Percentiles rank a stretch among this genome's conserved stretches.
Conservation (phyloP, 2,329 filamentous ascomycete genomes). For the Neonectria ditissima region DNA sequence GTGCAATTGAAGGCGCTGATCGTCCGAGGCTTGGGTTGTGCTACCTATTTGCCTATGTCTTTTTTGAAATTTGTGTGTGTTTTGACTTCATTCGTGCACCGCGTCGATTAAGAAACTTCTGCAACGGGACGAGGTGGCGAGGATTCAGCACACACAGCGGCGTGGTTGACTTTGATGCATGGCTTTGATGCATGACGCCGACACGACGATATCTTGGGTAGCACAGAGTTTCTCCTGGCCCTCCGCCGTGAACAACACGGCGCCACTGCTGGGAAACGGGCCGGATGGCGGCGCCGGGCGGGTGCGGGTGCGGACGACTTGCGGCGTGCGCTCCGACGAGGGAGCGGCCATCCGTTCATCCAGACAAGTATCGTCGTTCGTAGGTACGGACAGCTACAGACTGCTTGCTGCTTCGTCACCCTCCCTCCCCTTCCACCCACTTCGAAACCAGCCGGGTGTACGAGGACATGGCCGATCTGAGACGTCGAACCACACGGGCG, state of each 20-base stretch:
- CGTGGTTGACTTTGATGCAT: conserved; percentile 14
- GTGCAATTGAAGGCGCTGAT: neutral
- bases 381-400: too few relatives aligned
- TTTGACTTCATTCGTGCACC: conserved; percentile 7
- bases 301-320: neutral
- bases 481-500: conserved; percentile 13
- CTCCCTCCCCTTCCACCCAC: neutral
- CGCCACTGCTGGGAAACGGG: neutral
- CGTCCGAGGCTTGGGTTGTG: neutral
- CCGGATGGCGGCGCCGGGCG: neutral
- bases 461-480: neutral
- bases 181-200: conserved; percentile 20
- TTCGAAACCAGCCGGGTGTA: conserved; percentile 9
- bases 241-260: neutral
- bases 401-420: neutral
- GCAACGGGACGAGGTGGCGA: conserved; percentile 8
- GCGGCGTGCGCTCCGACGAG: neutral
- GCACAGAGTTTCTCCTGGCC: neutral
- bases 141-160: neutral
- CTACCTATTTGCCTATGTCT: too few relatives aligned
- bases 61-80: too few relatives aligned
- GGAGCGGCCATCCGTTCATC: neutral
- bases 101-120: conserved; percentile 1
- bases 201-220: conserved; percentile 5
- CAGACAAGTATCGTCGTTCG: neutral